Evolutionary conservation across 768 basidiomycete species (phyloP), one percentile per base, ranked within the genome.

Genomic region (Lactarius hengduanensis): DNA sequence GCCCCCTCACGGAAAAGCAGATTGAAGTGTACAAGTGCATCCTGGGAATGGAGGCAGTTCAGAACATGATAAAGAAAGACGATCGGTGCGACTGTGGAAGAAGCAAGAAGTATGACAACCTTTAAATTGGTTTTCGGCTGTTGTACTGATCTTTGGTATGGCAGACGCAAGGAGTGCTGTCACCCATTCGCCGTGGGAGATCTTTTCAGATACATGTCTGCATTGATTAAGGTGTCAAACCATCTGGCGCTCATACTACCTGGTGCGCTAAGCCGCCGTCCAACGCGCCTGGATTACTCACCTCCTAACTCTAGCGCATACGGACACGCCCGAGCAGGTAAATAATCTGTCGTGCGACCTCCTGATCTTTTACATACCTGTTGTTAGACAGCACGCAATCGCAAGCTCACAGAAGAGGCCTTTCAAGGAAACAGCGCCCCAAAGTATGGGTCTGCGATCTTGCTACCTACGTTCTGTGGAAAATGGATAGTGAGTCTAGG

Each of bases 211-310:
- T 91, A 85, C 71, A 90, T 91, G 79, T 85, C 86, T 1, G 82
- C 92, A n/a, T 78, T 95, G 59, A 90, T 93, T 76, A 92, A 93
- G 75, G 78, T 95, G 6, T 91, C 92, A 10, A 95, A 98, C 74
- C 95, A 97, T 74, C 82, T 96, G 56, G 91, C 84, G 0, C 77
- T 98, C 26, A 90, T 98, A 47, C 82, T 96, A 50, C 95, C 93
- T 60, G 83, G 95, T 92, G 68, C 28, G 75, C 63, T 1, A 22
- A 28, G 45, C 62, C 3, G 10, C 28, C 55, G 13, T 22, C 13
- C 2, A 22, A 22, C 30, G 32, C 36, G 36, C 41, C 16, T 41
- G 38, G 1, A 11, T 58, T 20, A 54, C 62, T 41, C 41, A 57
- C 47, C 9, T 4, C 30, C 4, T 11, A 62, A 32, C 38, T 67